These are phyloP conservation scores for Quaeritorhiza haematococci DNA, from an alignment of 371 early-diverging fungal genomes.

Conservation along the genomic window DNA sequence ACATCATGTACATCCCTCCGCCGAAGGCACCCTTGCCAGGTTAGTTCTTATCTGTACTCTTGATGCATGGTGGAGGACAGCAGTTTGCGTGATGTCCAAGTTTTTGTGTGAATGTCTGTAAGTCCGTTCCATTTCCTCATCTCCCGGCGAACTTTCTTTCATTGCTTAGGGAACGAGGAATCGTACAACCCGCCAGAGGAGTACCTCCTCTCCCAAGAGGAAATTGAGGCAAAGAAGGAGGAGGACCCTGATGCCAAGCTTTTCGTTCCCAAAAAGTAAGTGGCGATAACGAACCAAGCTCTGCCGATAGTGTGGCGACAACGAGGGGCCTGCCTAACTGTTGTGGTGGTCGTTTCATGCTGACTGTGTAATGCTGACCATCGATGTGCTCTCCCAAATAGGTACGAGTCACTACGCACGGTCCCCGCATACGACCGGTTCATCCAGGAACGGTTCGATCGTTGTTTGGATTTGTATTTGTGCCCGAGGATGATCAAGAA, in stretches of 20 bases:
- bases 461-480: conserved; percentile 93
- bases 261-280: conserved; percentile 77
- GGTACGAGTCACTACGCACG: conserved; percentile 65
- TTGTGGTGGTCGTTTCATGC: no score
- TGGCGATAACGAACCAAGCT: neutral
- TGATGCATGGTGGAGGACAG: no score
- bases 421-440: conserved; percentile 85
- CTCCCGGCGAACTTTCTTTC: neutral
- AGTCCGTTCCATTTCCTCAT: no score
- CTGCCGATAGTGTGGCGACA: neutral
- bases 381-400: no score
- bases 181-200: conserved; percentile 98
- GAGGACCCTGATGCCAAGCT: conserved; percentile 73
- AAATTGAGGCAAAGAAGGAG: conserved; percentile 71
- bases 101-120: no score
- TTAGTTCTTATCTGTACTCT: no score
- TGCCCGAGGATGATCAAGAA: conserved; percentile 89
- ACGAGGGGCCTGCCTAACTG: conserved; percentile 1
- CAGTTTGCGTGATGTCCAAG: no score
- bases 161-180: conserved; percentile 66
- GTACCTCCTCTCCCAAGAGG: conserved; percentile 80
- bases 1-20: conserved; percentile 79
- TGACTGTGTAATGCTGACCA: no score
- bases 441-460: conserved; percentile 89
- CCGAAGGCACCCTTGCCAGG: conserved; percentile 84